A percentile compares a stretch with the other conserved stretches of the same genome.
These are phyloP conservation scores for Wickerhamiella cacticola DNA, from an alignment of 805 yeast genomes.

Conservation along the genomic window DNA sequence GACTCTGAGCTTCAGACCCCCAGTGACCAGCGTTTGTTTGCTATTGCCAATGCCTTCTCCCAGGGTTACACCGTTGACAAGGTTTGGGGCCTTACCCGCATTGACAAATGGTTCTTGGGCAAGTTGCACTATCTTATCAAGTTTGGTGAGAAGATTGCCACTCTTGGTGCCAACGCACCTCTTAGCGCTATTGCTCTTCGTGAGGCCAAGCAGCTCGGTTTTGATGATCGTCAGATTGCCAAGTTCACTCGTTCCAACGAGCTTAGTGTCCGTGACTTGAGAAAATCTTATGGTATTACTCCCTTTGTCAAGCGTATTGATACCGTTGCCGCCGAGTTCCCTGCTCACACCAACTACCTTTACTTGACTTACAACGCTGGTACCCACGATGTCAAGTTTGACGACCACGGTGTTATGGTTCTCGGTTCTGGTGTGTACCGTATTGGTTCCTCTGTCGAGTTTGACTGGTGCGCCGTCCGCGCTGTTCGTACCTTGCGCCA, in stretches of 20 bases:
- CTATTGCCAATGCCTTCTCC: slow-evolving; percentile 86
- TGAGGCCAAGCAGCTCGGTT: slow-evolving; percentile 92
- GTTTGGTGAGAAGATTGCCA: slow-evolving; percentile 41
- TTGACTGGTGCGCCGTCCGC: slow-evolving; percentile 98
- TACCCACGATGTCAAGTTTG: slow-evolving; percentile 71
- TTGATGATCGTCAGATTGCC: slow-evolving; percentile 94
- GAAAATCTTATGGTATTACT: slow-evolving; percentile 73
- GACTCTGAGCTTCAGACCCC: slow-evolving; percentile 92
- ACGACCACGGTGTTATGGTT: slow-evolving; percentile 90
- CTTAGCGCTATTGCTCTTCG: slow-evolving; percentile 36
- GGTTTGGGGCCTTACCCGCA: slow-evolving; percentile 81
- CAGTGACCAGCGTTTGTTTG: slow-evolving; percentile 92
- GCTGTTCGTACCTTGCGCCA: slow-evolving; percentile 89
- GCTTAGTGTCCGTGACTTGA: slow-evolving; percentile 77
- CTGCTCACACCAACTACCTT: slow-evolving; percentile 87
- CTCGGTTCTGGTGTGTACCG: slow-evolving; percentile 97
- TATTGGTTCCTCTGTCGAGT: slow-evolving; percentile 97
- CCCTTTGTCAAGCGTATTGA: slow-evolving; percentile 96
- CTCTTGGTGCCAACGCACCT: slow-evolving; percentile 16
- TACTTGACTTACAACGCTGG: slow-evolving; percentile 93
- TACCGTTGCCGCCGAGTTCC: slow-evolving; percentile 98
- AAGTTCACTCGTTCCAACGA: slow-evolving; percentile 79
- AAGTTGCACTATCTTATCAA: slow-evolving; percentile 65
- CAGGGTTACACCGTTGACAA: slow-evolving; percentile 84
- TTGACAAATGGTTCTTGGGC: slow-evolving; percentile 93